Conservation (phyloP, 2,329 filamentous ascomycete genomes). For the Trichophyton schoenleinii region DNA sequence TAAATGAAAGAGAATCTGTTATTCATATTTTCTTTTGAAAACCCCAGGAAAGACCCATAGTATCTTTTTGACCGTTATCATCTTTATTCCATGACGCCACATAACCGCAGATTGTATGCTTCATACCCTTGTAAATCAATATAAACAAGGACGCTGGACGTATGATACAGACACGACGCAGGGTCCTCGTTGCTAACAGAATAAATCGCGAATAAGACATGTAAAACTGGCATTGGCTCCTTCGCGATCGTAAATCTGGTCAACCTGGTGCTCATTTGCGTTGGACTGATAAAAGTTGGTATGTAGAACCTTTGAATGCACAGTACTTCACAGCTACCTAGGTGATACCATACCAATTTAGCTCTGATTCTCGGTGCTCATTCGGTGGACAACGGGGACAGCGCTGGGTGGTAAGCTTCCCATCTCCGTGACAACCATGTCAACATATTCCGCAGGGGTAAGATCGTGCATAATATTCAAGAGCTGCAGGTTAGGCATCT, state of each 20-base stretch:
- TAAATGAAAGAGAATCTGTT: neutral
- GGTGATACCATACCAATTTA: neutral
- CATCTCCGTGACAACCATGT: conserved; percentile 82
- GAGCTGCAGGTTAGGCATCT: conserved; percentile 49
- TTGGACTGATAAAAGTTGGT: neutral
- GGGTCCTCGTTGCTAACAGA: too few relatives aligned
- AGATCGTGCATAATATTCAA: conserved; percentile 81
- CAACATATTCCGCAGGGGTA: conserved; percentile 74
- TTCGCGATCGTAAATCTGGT: neutral
- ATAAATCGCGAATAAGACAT: too few relatives aligned
- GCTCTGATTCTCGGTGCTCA: conserved; percentile 33
- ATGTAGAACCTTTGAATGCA: neutral
- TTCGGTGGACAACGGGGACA: conserved; percentile 60
- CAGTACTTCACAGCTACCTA: neutral
- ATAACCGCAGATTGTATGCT: neutral
- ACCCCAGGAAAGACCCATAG: neutral
- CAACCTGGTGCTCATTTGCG: neutral
- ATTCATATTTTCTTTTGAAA: neutral
- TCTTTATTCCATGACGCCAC: neutral
- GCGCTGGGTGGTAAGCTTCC: conserved; percentile 76
- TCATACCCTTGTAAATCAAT: neutral
- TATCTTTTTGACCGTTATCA: neutral
- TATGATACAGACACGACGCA: neutral
- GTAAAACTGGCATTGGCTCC: too few relatives aligned
- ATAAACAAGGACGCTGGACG: neutral